Evolutionary conservation across 2,329 filamentous ascomycete species (phyloP).

Genomic region (Sporothrix globosa): DNA sequence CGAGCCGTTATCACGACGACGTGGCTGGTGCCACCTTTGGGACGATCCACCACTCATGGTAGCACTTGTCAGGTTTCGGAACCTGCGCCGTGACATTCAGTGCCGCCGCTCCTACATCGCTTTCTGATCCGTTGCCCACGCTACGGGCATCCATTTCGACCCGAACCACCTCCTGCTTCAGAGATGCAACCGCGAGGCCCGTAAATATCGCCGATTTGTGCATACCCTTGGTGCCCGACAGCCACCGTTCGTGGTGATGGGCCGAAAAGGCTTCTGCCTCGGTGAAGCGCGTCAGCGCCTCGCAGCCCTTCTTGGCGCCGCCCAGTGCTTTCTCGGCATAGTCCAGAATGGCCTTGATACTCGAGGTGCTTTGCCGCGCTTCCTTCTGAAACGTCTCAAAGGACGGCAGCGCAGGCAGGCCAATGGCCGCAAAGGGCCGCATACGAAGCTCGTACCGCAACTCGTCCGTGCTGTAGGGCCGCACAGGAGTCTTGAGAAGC

Average conservation of each 20-base stretch:
- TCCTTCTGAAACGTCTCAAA: conserved; percentile 62
- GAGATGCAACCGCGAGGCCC: conserved; percentile 63
- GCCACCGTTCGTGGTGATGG: conserved; percentile 63
- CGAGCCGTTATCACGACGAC: neutral
- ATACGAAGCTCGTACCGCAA: conserved; percentile 82
- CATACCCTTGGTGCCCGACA: conserved; percentile 60
- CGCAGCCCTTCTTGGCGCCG: conserved; percentile 59
- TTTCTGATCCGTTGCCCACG: conserved; percentile 24
- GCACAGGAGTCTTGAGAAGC: conserved; percentile 54
- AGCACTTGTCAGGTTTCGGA: conserved; percentile 56
- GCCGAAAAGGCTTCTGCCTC: conserved; percentile 54
- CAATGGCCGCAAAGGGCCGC: conserved; percentile 75
- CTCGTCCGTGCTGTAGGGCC: conserved; percentile 68
- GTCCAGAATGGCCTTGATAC: conserved; percentile 49
- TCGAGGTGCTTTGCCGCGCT: conserved; percentile 47
- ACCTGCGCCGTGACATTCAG: conserved; percentile 56
- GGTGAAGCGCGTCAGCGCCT: conserved; percentile 57
- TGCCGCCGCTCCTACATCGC: conserved; percentile 30
- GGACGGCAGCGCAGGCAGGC: conserved; percentile 67
- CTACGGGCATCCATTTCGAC: conserved; percentile 37
- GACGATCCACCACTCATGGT: conserved; percentile 69
- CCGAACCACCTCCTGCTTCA: conserved; percentile 59
- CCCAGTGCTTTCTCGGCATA: conserved; percentile 52
- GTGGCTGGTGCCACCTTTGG: conserved; percentile 49
- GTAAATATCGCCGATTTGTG: conserved; percentile 72